Evolutionary conservation across 352 stramenopile genomes (phyloP).

Genomic region (Globisporangium canariense): DNA sequence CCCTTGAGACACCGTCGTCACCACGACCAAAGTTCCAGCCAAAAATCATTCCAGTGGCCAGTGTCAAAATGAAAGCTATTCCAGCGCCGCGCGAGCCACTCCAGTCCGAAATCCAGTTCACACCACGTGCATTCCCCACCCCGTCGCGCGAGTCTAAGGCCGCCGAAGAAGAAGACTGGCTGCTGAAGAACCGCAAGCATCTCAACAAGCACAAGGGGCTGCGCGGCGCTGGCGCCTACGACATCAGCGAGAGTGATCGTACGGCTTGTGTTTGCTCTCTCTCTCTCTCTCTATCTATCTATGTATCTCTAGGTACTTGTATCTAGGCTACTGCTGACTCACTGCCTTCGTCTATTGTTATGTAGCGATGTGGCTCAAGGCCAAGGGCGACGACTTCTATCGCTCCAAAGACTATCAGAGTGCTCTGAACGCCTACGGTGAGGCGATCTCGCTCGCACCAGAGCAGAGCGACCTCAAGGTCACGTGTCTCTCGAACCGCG

Average conservation of each 20-base stretch:
- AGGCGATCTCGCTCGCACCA: slow-evolving; percentile 39
- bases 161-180: slow-evolving; percentile 78
- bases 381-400: slow-evolving; percentile 84
- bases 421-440: slow-evolving; percentile 66
- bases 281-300: neutral
- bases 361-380: slow-evolving; percentile 81
- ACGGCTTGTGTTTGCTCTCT: slow-evolving; percentile 14
- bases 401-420: slow-evolving; percentile 61
- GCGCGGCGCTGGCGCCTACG: slow-evolving; percentile 41
- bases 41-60: slow-evolving; percentile 8
- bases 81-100: slow-evolving; percentile 40
- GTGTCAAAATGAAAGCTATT: slow-evolving; percentile 14
- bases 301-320: too few relatives aligned
- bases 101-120: slow-evolving; percentile 69
- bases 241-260: slow-evolving; percentile 87
- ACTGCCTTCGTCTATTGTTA: neutral
- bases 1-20: slow-evolving; percentile 2
- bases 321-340: neutral
- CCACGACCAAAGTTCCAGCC: neutral
- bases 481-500: slow-evolving; percentile 69
- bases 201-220: slow-evolving; percentile 70
- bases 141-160: slow-evolving; percentile 78
- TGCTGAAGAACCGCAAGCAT: slow-evolving; percentile 81
- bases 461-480: slow-evolving; percentile 41
- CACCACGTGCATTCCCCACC: slow-evolving; percentile 71